phyloP scores from a whole-genome alignment of 2,329 filamentous ascomycete species.

The Karstenula rhodostoma region DNA sequence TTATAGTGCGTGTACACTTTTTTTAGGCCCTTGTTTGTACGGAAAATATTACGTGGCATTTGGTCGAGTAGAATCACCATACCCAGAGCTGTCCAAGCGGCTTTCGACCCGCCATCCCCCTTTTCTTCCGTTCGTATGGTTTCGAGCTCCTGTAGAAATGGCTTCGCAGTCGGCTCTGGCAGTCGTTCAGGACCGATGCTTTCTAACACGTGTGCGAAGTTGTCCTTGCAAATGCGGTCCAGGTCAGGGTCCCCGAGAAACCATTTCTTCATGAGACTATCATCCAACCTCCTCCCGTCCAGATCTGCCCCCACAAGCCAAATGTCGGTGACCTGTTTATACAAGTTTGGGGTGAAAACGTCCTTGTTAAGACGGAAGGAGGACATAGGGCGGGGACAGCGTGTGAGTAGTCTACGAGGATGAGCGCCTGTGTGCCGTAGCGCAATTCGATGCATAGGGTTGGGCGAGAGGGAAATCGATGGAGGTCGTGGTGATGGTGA shows the following conservation, averaged over 20 bases:
- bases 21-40: conserved; percentile 53
- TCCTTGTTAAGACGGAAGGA: conserved; percentile 46
- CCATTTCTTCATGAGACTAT: conserved; percentile 46
- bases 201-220: conserved; percentile 47
- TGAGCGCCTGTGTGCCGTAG: neutral
- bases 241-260: conserved; percentile 47
- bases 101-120: conserved; percentile 29
- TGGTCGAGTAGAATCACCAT: conserved; percentile 69
- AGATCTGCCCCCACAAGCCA: conserved; percentile 51
- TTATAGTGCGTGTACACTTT: conserved; percentile 66
- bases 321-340: conserved; percentile 44
- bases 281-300: conserved; percentile 33
- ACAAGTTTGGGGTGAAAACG: conserved; percentile 52
- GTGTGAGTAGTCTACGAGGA: neutral
- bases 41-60: conserved; percentile 68
- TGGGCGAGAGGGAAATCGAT: neutral
- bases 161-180: conserved; percentile 43
- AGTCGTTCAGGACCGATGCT: conserved; percentile 48
- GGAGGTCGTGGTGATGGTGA: neutral
- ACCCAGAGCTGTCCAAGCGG: conserved; percentile 54
- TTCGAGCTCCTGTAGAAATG: conserved; percentile 48
- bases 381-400: conserved; percentile 35
- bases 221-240: conserved; percentile 45
- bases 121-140: conserved; percentile 24
- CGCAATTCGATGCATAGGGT: neutral